Evolutionary conservation across 2,329 filamentous ascomycete species (phyloP), one percentile per base, ranked within the genome.

Genomic region (Fusarium sp.): DNA sequence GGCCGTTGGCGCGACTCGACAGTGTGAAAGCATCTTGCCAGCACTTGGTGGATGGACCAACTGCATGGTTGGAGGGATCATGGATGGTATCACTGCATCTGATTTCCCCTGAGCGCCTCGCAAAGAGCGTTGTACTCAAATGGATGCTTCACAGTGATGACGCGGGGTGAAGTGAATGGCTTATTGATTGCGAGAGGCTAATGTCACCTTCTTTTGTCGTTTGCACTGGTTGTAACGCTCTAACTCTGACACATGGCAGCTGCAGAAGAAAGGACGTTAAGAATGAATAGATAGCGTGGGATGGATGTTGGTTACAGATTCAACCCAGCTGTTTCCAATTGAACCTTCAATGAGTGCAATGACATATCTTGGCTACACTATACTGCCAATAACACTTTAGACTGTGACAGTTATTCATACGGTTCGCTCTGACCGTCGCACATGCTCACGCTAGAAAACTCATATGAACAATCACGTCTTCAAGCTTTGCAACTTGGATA

Each of bases 1-100:
- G 72, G 72, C 72, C 72, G 72, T 74, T 74, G 68, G 63, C 57
- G 66, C 70, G 66, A 53, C 58, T 73, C 50, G 56, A 69, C 72
- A 73, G 72, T 74, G 72, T 72, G 70, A 68, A 68, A 59, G 60
- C 46, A 35, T 41, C 39, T 57, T 57, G 46, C 44, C 39, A 53
- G 44, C 72, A 74, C 72, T 70, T 74, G 72, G 72, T 74, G 72
- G 66, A 64, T 55, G 54, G 68, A 60, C 68, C 56, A 41, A 31
- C 55, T 47, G 46, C 56, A 63, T 66, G 71, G 64, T 64, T 72
- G 71, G 71, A 60, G 35, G 48, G 52, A 53, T 62, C 50, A 57
- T 43, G 47, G 60, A 60, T 69, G 69, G 68, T 72, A 68, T 57
- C 50, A 70, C 67, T 57, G 56, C 67, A 61, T 73, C 52, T 54